phyloP scores from a whole-genome alignment of 192 early-diverging fungal species.

The Piromyces finnis region DNA sequence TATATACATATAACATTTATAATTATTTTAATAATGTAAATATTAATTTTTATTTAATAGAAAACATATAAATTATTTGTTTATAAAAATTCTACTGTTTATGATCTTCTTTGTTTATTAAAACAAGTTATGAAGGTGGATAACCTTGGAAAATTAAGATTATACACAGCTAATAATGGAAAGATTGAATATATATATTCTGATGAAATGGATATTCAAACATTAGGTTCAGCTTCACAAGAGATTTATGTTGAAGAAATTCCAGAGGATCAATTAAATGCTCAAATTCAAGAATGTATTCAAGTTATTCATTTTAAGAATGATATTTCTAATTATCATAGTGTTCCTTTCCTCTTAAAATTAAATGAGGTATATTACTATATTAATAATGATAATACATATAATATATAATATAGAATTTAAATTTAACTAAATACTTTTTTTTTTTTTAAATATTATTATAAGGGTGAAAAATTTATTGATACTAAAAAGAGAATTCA shows the following conservation, averaged over 20 bases:
- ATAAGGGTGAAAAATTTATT: neutral
- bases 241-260: constrained; percentile 1
- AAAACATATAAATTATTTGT: constrained; percentile 49
- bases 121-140: constrained; percentile 19
- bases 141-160: constrained; percentile 11
- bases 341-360: constrained; percentile 68
- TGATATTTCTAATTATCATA: constrained; percentile 45
- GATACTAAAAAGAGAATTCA: neutral
- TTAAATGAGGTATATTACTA: constrained; percentile 7
- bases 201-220: constrained; percentile 24
- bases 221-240: neutral
- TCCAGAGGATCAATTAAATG: constrained; percentile 5
- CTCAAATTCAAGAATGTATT: constrained; percentile 19
- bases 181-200: constrained; percentile 23
- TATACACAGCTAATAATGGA: constrained; percentile 35
- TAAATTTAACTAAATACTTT: too few relatives aligned
- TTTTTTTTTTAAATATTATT: neutral
- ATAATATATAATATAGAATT: too few relatives aligned
- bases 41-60: too few relatives aligned
- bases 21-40: too few relatives aligned
- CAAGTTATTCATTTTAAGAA: constrained; percentile 62
- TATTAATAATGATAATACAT: too few relatives aligned
- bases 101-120: constrained; percentile 24
- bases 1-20: too few relatives aligned
- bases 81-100: constrained; percentile 29